phyloP scores from a whole-genome alignment of 2,329 filamentous ascomycete species.

The Teratosphaeriaceae sp. region DNA sequence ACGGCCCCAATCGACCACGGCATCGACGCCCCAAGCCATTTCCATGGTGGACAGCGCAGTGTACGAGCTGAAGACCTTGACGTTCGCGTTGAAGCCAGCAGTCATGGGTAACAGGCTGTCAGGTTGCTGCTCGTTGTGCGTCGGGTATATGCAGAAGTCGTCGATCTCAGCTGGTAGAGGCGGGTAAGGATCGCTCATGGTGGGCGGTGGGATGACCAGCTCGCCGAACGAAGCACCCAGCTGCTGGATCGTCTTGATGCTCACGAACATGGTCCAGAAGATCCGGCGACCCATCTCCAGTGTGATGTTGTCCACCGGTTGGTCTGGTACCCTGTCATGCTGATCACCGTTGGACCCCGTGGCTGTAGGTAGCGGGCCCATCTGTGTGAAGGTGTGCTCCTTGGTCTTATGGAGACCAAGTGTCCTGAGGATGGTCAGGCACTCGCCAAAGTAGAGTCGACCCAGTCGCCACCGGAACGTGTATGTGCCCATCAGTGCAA shows the following conservation, averaged over 20 bases:
- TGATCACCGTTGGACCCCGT: slow-evolving; percentile 31
- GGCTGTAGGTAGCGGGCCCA: slow-evolving; percentile 30
- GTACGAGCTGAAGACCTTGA: slow-evolving; percentile 74
- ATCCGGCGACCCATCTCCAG: slow-evolving; percentile 53
- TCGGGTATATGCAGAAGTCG: slow-evolving; percentile 69
- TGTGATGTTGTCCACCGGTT: slow-evolving; percentile 40
- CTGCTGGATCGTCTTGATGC: slow-evolving; percentile 66
- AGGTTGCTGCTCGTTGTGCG: slow-evolving; percentile 64
- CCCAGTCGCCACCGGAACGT: slow-evolving; percentile 61
- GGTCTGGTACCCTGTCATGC: slow-evolving; percentile 31
- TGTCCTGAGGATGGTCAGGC: slow-evolving; percentile 60
- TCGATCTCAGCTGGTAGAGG: slow-evolving; percentile 76
- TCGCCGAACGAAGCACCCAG: slow-evolving; percentile 66
- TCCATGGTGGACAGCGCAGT: slow-evolving; percentile 73
- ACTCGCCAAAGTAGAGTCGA: slow-evolving; percentile 66
- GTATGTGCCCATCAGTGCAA: slow-evolving; percentile 61
- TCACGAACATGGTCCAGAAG: slow-evolving; percentile 78
- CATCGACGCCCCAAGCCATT: slow-evolving; percentile 71
- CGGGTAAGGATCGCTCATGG: slow-evolving; percentile 68
- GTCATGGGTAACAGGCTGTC: slow-evolving; percentile 61
- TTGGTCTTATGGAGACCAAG: slow-evolving; percentile 57
- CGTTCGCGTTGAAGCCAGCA: slow-evolving; percentile 73
- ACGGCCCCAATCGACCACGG: slow-evolving; percentile 68
- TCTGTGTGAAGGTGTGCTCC: slow-evolving; percentile 34
- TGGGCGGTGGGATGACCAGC: slow-evolving; percentile 68